These are phyloP conservation scores for Starmerella kuoi DNA, from an alignment of 805 yeast genomes.

Conservation along the genomic window DNA sequence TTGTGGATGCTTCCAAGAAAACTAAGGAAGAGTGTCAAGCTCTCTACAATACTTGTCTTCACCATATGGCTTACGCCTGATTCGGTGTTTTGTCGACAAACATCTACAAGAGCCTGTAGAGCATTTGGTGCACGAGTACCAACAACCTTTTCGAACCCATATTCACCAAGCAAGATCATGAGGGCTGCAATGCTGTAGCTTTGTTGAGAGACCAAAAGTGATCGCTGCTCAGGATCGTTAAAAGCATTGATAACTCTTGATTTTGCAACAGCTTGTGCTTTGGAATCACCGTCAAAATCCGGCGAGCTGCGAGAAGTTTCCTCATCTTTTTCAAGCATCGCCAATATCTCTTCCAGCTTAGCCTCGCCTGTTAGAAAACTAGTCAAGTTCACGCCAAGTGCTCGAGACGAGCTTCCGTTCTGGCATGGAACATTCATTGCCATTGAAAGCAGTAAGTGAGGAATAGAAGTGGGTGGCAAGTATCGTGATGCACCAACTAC, in stretches of 20 bases:
- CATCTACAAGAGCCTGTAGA: constrained; percentile 3
- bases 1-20: background rate
- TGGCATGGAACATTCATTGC: constrained; percentile 4
- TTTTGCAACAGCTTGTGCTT: background rate
- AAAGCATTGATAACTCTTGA: background rate
- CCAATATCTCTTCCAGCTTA: background rate
- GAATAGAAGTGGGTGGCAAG: constrained; percentile 4
- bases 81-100: background rate
- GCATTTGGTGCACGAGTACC: constrained; percentile 9
- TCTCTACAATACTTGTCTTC: constrained; percentile 4
- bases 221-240: background rate
- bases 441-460: background rate
- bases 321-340: background rate
- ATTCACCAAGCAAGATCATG: background rate
- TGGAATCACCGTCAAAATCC: background rate
- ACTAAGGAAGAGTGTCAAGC: constrained; percentile 2
- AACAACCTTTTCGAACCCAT: constrained; percentile 3
- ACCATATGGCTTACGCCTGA: background rate
- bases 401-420: constrained; percentile 2
- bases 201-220: constrained; percentile 5
- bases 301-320: background rate
- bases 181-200: constrained; percentile 5
- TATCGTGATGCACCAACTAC: background rate
- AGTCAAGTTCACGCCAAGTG: background rate
- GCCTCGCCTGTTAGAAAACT: background rate